Evolutionary conservation across 2,329 filamentous ascomycete species (phyloP).

Genomic region (Ophiostoma quercus): DNA sequence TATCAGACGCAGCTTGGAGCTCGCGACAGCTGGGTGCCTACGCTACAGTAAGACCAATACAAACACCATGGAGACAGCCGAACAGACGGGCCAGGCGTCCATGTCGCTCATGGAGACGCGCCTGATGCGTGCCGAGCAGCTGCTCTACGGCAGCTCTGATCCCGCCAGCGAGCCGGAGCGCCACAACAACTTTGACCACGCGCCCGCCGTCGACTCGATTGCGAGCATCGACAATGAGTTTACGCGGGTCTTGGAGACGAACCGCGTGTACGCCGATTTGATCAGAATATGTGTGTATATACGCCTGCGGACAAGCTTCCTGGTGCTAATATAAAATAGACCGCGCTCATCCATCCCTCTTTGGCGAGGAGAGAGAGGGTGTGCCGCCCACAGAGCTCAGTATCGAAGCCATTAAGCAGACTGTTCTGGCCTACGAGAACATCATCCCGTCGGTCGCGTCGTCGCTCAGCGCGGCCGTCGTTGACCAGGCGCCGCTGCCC

Average conservation of each 20-base stretch:
- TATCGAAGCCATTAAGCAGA: constrained; percentile 48
- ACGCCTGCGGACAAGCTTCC: too few species aligned
- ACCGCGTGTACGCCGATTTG: constrained; percentile 55
- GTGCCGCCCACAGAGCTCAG: constrained; percentile 50
- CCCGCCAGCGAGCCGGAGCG: constrained; percentile 8
- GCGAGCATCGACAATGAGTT: constrained; percentile 52
- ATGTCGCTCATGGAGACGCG: constrained; percentile 54
- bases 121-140: constrained; percentile 55
- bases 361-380: constrained; percentile 44
- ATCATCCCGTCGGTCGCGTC: constrained; percentile 53
- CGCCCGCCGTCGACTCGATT: constrained; percentile 42
- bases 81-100: constrained; percentile 51
- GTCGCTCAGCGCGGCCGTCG: constrained; percentile 49
- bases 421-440: constrained; percentile 52
- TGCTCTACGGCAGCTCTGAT: constrained; percentile 46
- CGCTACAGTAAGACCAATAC: not conserved
- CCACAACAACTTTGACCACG: constrained; percentile 31
- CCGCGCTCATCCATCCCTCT: constrained; percentile 50
- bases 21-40: not conserved
- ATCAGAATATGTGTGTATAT: constrained; percentile 51
- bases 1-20: not conserved
- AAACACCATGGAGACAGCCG: constrained; percentile 34
- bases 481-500: constrained; percentile 46
- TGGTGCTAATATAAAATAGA: constrained; percentile 36
- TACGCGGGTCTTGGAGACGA: constrained; percentile 43